Base-by-base conservation (phyloP, 257 asterid genomes). In the Fraxinus quadrangulata region DNA sequence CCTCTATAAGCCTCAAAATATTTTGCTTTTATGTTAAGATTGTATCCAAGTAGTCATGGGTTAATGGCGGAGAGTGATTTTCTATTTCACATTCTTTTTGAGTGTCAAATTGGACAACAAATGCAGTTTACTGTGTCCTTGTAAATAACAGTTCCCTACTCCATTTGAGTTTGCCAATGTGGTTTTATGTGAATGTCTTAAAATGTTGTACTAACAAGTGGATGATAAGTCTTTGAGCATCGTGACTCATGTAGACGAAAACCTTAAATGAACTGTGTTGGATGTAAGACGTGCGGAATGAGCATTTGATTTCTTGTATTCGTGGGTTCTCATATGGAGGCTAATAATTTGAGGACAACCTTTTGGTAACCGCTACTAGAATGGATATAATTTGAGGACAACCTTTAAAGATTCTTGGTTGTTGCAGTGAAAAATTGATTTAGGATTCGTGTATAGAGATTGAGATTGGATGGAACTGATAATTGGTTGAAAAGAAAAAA, bases 1-100 rank as follows among this genome's bases (percentile, higher is more conserved):
- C 85, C 92, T 96, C 42, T 96, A 97, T 96, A 88, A 90, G 99
- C 51, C 73, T 70, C 71, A 9, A 61, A 72, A 24, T 28, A 59
- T 56, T 76, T 6, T 73, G 51, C 63, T 36, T 72, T 61, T 59
- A 61, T 19, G n/a, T 31, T 37, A 23, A 40, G 77, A 36, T 51
- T 75, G 63, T 72, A 4, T 42, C 3, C 2, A 30, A n/a, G 39
- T 59, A 34, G 34, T 71, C 51, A 28, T 51, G 39, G 2, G 67
- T 61, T 26, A 59, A 51, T 39, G 74, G 65, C 54, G 45, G 54
- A 72, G 66, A 36, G 65, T 66, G 36, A 71, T 81, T 40, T 68
- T 45, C 19, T 31, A 68, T 23, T 74, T 77, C 76, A 24, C 63
- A 40, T 72, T 45, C 81, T 23, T 51, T 40, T 72, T 30, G 11